Base-by-base conservation (phyloP, 78 protist genomes). In the slime mould (Dictyostelium discoideum) region DNA sequence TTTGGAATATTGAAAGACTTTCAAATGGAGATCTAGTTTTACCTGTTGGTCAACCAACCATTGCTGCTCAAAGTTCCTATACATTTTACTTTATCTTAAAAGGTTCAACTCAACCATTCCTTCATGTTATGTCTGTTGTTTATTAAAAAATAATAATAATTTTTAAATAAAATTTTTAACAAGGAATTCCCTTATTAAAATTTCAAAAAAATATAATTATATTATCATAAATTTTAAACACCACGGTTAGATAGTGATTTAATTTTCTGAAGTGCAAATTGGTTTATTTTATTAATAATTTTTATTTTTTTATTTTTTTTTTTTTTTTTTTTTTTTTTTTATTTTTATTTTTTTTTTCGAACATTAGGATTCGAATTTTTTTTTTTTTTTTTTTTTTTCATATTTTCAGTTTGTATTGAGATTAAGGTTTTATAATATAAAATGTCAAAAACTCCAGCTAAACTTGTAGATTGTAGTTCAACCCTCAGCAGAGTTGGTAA, bases 1-100 rank as follows among this genome's bases (percentile, higher is more conserved):
- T 86, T 39, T 86, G 92, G 92, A 86, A 86, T 54, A 46, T 86
- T 63, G 42, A 50, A 5, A 76, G 67, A 78, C 11, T 76, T 8
- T 22, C 39, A n/a, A 84, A 84, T 42, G 80, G 79, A 16, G 79
- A 84, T 24, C 11, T 67, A 13, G 14, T 20, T 9, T 40, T 84
- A 29, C 88, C 88, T 42, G 54, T 11, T 11, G 16, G 42, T 13
- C 80, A 65, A 65, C 84, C 26, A 76, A 73, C 84, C 57, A 76
- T 76, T 39, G 37, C 65, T 29, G 39, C 83, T 18, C 18, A 42
- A 40, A 32, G 46, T 4, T 32, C 79, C 0, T 29, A 73, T 73
- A 73, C 79, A 10, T 73, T 73, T 32, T 24, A 32, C 4, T 73
- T 73, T 4, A 73, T 73, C 42, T 14, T 73, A 10, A 73, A 73